A percentile compares a stretch with the other conserved stretches of the same genome.
Conservation (phyloP, 129 eudicot species). For the Calendula officinalis region DNA sequence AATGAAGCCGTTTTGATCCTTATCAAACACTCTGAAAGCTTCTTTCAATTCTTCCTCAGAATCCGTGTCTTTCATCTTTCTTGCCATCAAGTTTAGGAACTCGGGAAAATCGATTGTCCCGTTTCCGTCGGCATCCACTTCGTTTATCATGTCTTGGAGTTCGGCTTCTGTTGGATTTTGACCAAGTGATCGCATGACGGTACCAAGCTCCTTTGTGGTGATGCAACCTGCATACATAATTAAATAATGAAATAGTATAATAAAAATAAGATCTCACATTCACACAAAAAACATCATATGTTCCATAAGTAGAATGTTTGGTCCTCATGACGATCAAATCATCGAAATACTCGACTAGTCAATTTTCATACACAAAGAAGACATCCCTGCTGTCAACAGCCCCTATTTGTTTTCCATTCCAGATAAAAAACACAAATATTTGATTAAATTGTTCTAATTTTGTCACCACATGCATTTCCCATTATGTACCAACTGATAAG, state of each 20-base stretch:
- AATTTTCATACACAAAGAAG: background rate
- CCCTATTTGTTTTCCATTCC: background rate
- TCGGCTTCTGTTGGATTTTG: slow-evolving; percentile 44
- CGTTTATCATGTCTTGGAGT: slow-evolving; percentile 42
- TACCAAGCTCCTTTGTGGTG: slow-evolving; percentile 43
- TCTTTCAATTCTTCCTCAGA: slow-evolving; percentile 43
- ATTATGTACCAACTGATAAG: slow-evolving; percentile 16
- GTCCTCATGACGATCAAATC: background rate
- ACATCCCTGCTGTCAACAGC: background rate
- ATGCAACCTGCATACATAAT: slow-evolving; percentile 32
- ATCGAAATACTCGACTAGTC: background rate
- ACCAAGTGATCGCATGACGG: slow-evolving; percentile 41
- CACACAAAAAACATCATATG: slow-evolving; percentile 2
- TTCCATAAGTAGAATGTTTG: background rate
- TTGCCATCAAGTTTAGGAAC: slow-evolving; percentile 41
- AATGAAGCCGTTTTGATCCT: slow-evolving; percentile 40
- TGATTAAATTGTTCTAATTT: background rate
- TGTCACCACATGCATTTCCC: slow-evolving; percentile 15
- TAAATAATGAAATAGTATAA: background rate
- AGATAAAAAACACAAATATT: background rate
- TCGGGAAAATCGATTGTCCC: slow-evolving; percentile 42
- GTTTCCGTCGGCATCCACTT: slow-evolving; percentile 41
- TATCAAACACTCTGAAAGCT: slow-evolving; percentile 44
- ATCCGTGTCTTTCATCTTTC: slow-evolving; percentile 43
- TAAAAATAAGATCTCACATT: background rate